Conservation (phyloP, 768 basidiomycete genomes). For the Melanogaster broomeanus region DNA sequence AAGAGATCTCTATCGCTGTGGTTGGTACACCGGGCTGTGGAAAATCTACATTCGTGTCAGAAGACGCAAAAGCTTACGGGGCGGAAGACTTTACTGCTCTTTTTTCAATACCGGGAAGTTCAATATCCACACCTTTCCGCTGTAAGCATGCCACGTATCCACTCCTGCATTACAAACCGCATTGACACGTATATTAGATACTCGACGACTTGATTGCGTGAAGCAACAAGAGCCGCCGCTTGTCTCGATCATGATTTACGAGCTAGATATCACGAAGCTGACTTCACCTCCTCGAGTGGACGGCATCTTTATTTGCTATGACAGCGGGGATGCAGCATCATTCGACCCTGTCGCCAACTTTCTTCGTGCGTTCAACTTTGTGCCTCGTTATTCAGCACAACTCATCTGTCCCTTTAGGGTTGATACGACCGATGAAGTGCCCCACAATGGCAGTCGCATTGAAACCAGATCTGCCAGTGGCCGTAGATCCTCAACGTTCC, state of each 20-base stretch:
- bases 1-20: conserved; percentile 66
- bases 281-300: conserved; percentile 61
- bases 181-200: conserved; percentile 34
- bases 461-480: conserved; percentile 72
- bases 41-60: conserved; percentile 79
- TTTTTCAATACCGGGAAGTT: conserved; percentile 34
- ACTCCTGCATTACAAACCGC: conserved; percentile 11
- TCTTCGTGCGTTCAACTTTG: conserved; percentile 56
- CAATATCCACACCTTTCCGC: conserved; percentile 37
- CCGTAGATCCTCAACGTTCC: conserved; percentile 59
- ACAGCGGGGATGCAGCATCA: conserved; percentile 62
- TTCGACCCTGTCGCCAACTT: conserved; percentile 67
- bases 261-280: conserved; percentile 58
- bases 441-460: conserved; percentile 81
- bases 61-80: conserved; percentile 67
- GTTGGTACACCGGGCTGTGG: conserved; percentile 80
- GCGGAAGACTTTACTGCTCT: conserved; percentile 44
- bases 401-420: conserved; percentile 42
- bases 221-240: conserved; percentile 44
- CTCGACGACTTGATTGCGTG: conserved; percentile 32
- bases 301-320: conserved; percentile 86
- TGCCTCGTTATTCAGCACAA: conserved; percentile 6
- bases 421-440: conserved; percentile 56
- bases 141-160: conserved; percentile 33
- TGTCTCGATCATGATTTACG: conserved; percentile 52